Percentiles rank a stretch among this genome's conserved stretches.
phyloP scores from a whole-genome alignment of 306 rosid genomes.

The Trichosanthes truncata region DNA sequence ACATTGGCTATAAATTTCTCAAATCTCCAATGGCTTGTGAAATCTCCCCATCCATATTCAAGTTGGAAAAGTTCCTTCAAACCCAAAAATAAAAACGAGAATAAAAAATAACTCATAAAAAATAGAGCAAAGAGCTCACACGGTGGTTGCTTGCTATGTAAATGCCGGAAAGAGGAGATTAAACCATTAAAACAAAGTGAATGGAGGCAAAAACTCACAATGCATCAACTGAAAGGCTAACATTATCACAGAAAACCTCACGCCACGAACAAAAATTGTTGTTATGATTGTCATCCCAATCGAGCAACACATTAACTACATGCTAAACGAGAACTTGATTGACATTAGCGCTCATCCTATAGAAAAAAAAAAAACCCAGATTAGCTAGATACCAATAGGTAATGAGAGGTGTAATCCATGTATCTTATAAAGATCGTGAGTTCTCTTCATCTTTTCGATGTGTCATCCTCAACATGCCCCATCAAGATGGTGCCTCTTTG shows the following conservation, averaged over 20 bases:
- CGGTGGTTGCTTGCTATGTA: neutral
- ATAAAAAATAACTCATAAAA: no score
- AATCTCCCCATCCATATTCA: constrained; percentile 79
- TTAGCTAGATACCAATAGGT: no score
- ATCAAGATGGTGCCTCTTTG: no score
- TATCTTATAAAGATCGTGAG: no score
- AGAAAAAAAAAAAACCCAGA: no score
- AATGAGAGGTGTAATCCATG: no score
- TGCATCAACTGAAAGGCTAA: constrained; percentile 50
- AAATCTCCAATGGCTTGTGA: constrained; percentile 77
- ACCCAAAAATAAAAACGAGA: neutral
- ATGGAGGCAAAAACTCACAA: constrained; percentile 34
- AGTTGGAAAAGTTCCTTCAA: constrained; percentile 60
- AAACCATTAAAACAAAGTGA: neutral
- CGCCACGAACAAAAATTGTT: constrained; percentile 90
- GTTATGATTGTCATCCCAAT: constrained; percentile 67
- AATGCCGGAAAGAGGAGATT: neutral
- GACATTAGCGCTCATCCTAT: constrained; percentile 69
- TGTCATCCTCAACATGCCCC: no score
- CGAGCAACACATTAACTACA: constrained; percentile 63
- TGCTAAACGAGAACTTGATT: constrained; percentile 61
- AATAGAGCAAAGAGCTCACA: no score
- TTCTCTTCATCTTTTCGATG: no score
- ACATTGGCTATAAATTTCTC: constrained; percentile 52
- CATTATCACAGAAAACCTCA: constrained; percentile 72